Base-by-base conservation (phyloP, 495 filamentous ascomycete genomes). In the Neurospora pannonica region DNA sequence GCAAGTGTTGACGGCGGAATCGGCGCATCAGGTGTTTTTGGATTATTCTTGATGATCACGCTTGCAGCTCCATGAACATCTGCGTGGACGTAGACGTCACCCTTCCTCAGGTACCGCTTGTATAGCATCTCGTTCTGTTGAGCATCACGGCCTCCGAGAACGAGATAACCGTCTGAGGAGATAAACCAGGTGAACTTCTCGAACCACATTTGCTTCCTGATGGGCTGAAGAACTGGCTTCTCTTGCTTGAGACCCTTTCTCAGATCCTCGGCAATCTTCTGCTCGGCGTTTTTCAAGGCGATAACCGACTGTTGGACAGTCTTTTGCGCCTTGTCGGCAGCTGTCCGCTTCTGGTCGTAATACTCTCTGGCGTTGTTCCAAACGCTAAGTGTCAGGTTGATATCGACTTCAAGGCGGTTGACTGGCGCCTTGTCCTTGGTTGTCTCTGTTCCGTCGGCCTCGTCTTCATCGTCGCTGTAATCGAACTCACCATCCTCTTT, bases 111-210 rank as follows among this genome's bases (percentile, higher is more conserved):
- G 79, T 98, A 91, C 10, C 90, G 88, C 71, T 89, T 90, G 81
- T 98, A 98, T 38, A 99, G 86, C 13, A 94, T 90, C 78, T 99
- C 96, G 79, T 92, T 94, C 80, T 99, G 96, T 83, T 95, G 92
- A 6, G 90, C 87, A 84, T 99, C 96, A 37, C 91, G 91, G 4
- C 94, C 95, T 70, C 90, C 92, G 28, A 99, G 86, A 13, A 97
- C 92, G 6, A 99, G 88, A 79, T 98, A 97, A 9, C 96, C 95
- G 77, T 99, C 96, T 0, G 95, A 97, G 1, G 94, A 97, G 75
- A 98, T 89, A 84, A 99, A 99, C 85, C 92, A 98, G 19, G 89
- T 81, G 76, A 97, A 99, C 79, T 98, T 99, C 77, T 99, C 96
- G 78, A 98, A 98, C 95, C 96, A 99, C 76, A 94, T 87, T 70